Evolutionary conservation across 495 filamentous ascomycete genomes (phyloP), one percentile per base, ranked within the genome.

Genomic region (Saxophila tyrrhenica): DNA sequence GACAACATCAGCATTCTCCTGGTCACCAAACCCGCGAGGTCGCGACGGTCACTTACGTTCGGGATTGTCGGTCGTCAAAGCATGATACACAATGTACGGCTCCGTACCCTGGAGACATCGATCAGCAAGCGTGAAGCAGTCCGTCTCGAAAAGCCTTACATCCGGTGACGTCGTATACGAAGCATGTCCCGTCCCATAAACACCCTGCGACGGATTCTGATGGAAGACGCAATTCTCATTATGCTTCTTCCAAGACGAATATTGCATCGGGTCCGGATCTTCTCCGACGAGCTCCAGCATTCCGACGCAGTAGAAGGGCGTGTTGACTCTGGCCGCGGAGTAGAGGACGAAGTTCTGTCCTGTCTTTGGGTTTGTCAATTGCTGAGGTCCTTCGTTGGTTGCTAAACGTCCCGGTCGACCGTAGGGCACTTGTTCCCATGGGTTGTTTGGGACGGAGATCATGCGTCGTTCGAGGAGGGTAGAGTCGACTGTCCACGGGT

Each of bases 41-140:
- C n/a, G n/a, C n/a, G 29, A 35, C 7, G 7, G 13, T 13, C 7
- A 35, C 29, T 35, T 35, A 35, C 29, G 29, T 5, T 13, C 13
- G 7, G 29, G 29, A 35, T 35, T 35, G 29, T 35, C 29, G 5
- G 29, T 59, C 39, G 57, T 43, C 69, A 70, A 71, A 13, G 71
- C 74, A 57, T 76, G 74, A 55, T 77, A 77, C 1, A 77, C 71
- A 25, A 76, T 70, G 55, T 70, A 77, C 47, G 70, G 60, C 59
- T 76, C 73, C 0, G 46, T 68, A 2, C 70, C 29, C 29, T 35
- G 29, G 5, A 7, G 29, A 7, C 29, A 35, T 35, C 13, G 29
- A n/a, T 35, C 29, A 35, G 29, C 29, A 35, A 5, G 13, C 7
- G 29, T 13, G 29, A 35, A 35, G 7, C 29, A 35, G 5, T 5